Conservation (phyloP, 2,329 filamentous ascomycete genomes). For the Lasiodiplodia citricola region DNA sequence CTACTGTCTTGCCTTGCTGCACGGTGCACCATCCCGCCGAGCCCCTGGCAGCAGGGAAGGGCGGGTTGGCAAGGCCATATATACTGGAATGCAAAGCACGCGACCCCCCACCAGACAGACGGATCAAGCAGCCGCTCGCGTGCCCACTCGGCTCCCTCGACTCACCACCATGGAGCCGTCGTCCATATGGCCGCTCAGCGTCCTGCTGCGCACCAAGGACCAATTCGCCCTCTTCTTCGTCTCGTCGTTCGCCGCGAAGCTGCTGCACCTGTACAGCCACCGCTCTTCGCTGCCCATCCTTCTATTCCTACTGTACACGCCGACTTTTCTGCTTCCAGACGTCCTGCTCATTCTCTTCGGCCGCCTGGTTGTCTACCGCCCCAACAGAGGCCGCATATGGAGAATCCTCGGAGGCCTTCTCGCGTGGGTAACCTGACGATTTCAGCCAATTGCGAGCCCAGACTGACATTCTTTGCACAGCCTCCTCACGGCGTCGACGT, state of each 20-base stretch:
- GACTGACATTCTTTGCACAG: conserved; percentile 29
- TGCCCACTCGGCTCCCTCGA: neutral
- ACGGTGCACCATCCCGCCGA: neutral
- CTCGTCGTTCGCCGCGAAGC: conserved; percentile 41
- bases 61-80: neutral
- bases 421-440: conserved; percentile 34
- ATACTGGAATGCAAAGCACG: neutral
- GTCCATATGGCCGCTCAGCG: conserved; percentile 16
- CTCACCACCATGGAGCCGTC: conserved; percentile 2
- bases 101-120: neutral
- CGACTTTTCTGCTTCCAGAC: conserved; percentile 46
- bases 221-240: conserved; percentile 40
- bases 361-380: conserved; percentile 38
- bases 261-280: conserved; percentile 43
- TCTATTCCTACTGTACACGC: conserved; percentile 44
- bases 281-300: conserved; percentile 39
- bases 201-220: conserved; percentile 22
- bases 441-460: neutral
- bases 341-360: conserved; percentile 38
- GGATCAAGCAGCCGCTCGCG: neutral
- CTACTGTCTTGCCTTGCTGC: neutral
- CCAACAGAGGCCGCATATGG: conserved; percentile 18
- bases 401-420: conserved; percentile 34
- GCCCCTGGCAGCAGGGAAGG: neutral
- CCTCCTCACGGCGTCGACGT: conserved; percentile 38